Evolutionary conservation across 805 yeast genomes (phyloP).

Genomic region (Diddensiella santjacobensis): DNA sequence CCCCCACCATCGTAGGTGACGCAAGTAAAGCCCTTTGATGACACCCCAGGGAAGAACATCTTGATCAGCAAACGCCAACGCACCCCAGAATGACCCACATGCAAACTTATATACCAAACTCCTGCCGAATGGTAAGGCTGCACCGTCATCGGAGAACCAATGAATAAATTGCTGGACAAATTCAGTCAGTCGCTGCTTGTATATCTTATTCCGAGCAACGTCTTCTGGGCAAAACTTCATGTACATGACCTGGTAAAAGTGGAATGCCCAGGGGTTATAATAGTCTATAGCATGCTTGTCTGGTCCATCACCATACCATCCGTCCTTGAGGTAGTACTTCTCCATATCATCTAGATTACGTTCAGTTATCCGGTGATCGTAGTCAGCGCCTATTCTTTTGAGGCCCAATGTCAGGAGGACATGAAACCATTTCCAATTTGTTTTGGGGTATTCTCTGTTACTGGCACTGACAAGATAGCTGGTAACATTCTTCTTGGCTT

Average conservation of each 20-base stretch:
- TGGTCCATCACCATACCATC: slow-evolving; percentile 34
- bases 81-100: slow-evolving; percentile 23
- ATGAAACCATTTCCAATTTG: slow-evolving; percentile 29
- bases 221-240: slow-evolving; percentile 21
- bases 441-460: slow-evolving; percentile 11
- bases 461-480: slow-evolving; percentile 24
- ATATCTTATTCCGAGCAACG: slow-evolving; percentile 20
- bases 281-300: slow-evolving; percentile 27
- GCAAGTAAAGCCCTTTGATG: slow-evolving; percentile 21
- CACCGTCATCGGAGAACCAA: slow-evolving; percentile 25
- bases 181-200: slow-evolving; percentile 22
- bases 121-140: slow-evolving; percentile 25
- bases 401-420: slow-evolving; percentile 30
- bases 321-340: slow-evolving; percentile 28
- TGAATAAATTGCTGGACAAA: slow-evolving; percentile 28
- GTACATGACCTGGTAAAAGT: slow-evolving; percentile 31
- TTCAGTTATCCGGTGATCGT: slow-evolving; percentile 20
- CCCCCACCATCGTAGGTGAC: slow-evolving; percentile 25
- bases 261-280: slow-evolving; percentile 34
- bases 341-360: slow-evolving; percentile 27
- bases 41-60: slow-evolving; percentile 23
- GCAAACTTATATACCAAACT: slow-evolving; percentile 25
- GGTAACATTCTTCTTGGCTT: slow-evolving; percentile 21
- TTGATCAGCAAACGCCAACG: slow-evolving; percentile 22
- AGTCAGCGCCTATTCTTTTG: slow-evolving; percentile 24